Evolutionary conservation across 257 asterid species (phyloP), one percentile per base, ranked within the genome.

Genomic region (Nicotiana obtusifolia): DNA sequence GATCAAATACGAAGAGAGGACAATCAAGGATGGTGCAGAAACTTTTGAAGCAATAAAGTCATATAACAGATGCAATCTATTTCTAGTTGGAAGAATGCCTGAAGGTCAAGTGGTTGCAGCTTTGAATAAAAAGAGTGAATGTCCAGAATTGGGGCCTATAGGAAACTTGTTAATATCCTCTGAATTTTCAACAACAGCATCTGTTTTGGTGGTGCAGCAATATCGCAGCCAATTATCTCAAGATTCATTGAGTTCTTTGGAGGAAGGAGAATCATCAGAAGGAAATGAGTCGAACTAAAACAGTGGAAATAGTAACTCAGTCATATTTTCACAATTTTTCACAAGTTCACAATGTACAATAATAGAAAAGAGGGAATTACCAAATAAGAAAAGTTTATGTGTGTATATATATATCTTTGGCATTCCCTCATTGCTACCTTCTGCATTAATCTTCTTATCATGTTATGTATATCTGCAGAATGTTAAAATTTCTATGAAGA

Each of bases 181-280:
- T 1, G 90, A 89, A 52, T 84, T 86, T 11, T 82, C 86, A 0
- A 89, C 92, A 5, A 76, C 84, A 0, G 96, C 94, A 1, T 91
- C 96, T 9, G 90, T 89, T 14, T 82, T 91, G 84, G 93, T 91
- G 83, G 91, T 91, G 87, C 96, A 91, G 85, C 96, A 91, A 81
- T 89, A 88, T 81, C 90, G 89, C 10, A 82, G 89, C 60, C 82
- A 76, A 81, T 81, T 90, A 35, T 83, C 90, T 0, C 84, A 83
- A 19, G 83, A 84, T 13, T 86, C 93, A 0, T 35, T 90, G 81
- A 86, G 80, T 8, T 83, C 94, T 5, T 79, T 90, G 84, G 84
- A 84, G 80, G 90, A 87, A 17, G 90, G 83, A 2, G 79, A 81
- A 5, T 64, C 86, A 10, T 80, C 87, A 4, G 90, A 80, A n/a